Evolutionary conservation across 306 rosid species (phyloP), one percentile per base, ranked within the genome.

Genomic region (Malus asiatica): DNA sequence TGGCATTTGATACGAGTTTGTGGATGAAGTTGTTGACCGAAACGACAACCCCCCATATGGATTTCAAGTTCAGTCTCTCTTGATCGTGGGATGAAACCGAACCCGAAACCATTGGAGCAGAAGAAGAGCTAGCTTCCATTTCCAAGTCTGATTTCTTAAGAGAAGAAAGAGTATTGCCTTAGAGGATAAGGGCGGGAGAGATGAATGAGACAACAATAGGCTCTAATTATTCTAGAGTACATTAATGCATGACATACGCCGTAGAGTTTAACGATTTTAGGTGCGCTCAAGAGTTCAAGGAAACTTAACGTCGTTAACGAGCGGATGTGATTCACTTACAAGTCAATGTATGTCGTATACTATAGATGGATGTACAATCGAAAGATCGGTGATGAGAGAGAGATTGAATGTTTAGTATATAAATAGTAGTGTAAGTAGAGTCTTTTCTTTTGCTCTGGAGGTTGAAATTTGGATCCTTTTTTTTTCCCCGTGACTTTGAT

Each of bases 11-110:
- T 55, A 87, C 62, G 75, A 87, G 77, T 68, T 74, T 83, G 62
- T 72, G 81, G 64, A 89, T 82, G 86, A 79, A 82, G 66, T 80
- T 78, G 62, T 86, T 89, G 86, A 89, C 81, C 70, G 92, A 84
- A 77, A 77, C 77, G 15, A 79, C 81, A 60, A 91, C 85, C 1
- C 72, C 87, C 87, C 86, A 80, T 3, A 87, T 80, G 33, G 89
- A 78, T 19, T 89, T 88, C 32, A 83, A 86, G 86, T 88, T 89
- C 66, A 83, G 66, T 80, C 85, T 85, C 71, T 80, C 82, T 75
- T 74, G 79, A 65, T 74, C 66, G 64, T 68, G 70, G 53, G 80
- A 78, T 70, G 75, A 66, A n/a, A 42, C 57, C 20, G 57, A 51
- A 16, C 7, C 16, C 20, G 16, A 58, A 73, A 60, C 77, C 77